Conservation (phyloP, 2,329 filamentous ascomycete species). For the Stagonosporopsis tanaceti region DNA sequence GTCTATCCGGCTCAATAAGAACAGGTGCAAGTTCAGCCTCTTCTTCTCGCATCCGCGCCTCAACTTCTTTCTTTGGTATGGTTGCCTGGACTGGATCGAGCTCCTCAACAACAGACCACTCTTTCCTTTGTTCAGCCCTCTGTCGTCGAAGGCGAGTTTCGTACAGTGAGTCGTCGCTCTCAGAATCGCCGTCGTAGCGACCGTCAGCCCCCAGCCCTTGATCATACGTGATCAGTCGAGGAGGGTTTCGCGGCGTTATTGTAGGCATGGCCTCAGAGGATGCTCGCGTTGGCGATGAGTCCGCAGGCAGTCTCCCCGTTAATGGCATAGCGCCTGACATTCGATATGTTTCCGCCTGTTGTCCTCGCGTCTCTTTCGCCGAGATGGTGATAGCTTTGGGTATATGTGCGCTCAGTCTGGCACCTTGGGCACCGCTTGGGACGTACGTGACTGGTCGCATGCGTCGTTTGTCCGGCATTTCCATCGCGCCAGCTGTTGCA, state of each 20-base stretch:
- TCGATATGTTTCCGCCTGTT: background rate
- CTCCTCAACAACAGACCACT: conserved; percentile 9
- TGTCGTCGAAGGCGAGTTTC: conserved; percentile 8
- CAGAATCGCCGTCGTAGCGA: conserved; percentile 6
- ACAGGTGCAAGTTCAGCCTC: conserved; percentile 13
- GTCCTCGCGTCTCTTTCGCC: background rate
- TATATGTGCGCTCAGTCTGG: conserved; percentile 10
- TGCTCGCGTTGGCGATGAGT: conserved; percentile 5
- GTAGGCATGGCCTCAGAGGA: background rate
- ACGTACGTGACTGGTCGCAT: conserved; percentile 17
- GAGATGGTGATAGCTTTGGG: conserved; percentile 1
- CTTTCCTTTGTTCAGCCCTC: conserved; percentile 9
- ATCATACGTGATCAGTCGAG: background rate
- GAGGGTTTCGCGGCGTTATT: background rate
- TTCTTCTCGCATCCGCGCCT: conserved; percentile 26
- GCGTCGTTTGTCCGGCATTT: background rate
- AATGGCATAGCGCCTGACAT: conserved; percentile 14
- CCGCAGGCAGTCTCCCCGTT: background rate
- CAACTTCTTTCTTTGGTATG: conserved; percentile 22
- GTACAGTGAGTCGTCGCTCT: conserved; percentile 16
- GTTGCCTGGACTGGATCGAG: conserved; percentile 13
- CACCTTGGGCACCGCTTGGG: conserved; percentile 8
- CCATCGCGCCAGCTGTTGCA: conserved; percentile 4
- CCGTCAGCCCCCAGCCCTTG: background rate
- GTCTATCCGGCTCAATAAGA: conserved; percentile 26